These are phyloP conservation scores for Leishmania gerbilli DNA, from an alignment of 208 protist genomes.

Conservation along the genomic window DNA sequence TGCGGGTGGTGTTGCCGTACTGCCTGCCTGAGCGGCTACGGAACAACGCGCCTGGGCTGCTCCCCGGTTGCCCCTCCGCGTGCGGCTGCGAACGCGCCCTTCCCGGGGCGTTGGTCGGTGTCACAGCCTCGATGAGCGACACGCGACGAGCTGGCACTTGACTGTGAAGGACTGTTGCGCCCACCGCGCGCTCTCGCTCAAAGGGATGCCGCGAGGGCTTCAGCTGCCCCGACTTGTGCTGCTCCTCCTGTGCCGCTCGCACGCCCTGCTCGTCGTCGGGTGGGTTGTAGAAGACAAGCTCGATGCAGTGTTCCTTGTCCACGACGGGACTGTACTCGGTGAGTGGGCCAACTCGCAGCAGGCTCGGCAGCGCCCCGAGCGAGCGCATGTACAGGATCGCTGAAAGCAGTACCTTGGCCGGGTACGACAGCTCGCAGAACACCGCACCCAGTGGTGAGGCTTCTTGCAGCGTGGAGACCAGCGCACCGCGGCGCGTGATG, in stretches of 20 bases:
- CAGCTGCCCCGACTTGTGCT: constrained; percentile 20
- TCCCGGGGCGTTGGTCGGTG: background rate
- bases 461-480: constrained; percentile 31
- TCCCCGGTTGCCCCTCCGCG: background rate
- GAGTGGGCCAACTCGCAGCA: constrained; percentile 70
- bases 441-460: constrained; percentile 32
- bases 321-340: constrained; percentile 58
- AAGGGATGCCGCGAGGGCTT: background rate
- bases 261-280: constrained; percentile 10
- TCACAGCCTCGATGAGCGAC: constrained; percentile 2
- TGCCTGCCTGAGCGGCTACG: constrained; percentile 12
- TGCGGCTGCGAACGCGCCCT: constrained; percentile 2
- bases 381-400: constrained; percentile 76
- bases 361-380: constrained; percentile 78
- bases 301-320: constrained; percentile 84
- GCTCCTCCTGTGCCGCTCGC: constrained; percentile 25
- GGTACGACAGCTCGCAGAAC: constrained; percentile 61
- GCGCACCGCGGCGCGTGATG: background rate
- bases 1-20: background rate
- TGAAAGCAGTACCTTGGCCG: constrained; percentile 71
- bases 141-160: background rate
- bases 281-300: constrained; percentile 78
- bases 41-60: background rate
- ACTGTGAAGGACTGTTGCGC: constrained; percentile 1
- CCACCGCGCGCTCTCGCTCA: background rate